phyloP scores from a whole-genome alignment of 2,329 filamentous ascomycete species.

The Colletotrichum camelliae region DNA sequence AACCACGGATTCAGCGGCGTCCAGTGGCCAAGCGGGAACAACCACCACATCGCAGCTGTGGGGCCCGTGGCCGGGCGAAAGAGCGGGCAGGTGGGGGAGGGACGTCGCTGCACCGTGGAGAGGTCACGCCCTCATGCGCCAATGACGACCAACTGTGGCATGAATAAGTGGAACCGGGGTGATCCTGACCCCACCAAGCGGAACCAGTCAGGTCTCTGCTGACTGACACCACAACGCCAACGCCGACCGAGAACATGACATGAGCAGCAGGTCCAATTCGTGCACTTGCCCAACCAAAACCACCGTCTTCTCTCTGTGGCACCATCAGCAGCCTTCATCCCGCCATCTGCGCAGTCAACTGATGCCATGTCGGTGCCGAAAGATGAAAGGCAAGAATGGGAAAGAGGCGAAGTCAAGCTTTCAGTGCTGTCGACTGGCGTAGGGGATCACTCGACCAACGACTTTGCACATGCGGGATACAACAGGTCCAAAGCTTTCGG shows the following conservation, averaged over 20 bases:
- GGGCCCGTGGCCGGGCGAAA: constrained; percentile 11
- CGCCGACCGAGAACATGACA: constrained; percentile 12
- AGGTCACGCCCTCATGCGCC: neutral
- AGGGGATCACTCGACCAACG: neutral
- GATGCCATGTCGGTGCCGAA: neutral
- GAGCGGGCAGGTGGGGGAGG: constrained; percentile 10
- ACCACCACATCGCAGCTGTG: neutral
- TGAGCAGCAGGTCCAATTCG: neutral
- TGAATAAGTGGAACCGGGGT: neutral
- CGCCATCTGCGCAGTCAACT: constrained; percentile 4
- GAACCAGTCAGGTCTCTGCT: constrained; percentile 12
- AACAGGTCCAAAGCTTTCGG: neutral
- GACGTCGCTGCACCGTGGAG: neutral
- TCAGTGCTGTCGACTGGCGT: neutral
- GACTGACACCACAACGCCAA: constrained; percentile 11
- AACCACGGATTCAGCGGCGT: neutral
- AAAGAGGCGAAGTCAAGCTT: neutral
- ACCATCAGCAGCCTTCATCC: constrained; percentile 1
- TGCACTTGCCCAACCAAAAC: constrained; percentile 3
- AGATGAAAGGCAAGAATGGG: neutral
- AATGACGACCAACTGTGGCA: neutral
- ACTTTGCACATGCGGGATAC: neutral
- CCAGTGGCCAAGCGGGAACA: neutral
- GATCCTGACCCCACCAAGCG: neutral
- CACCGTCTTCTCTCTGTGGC: neutral